Base-by-base conservation (phyloP, 805 yeast species). In the Teunomyces tritomae region DNA sequence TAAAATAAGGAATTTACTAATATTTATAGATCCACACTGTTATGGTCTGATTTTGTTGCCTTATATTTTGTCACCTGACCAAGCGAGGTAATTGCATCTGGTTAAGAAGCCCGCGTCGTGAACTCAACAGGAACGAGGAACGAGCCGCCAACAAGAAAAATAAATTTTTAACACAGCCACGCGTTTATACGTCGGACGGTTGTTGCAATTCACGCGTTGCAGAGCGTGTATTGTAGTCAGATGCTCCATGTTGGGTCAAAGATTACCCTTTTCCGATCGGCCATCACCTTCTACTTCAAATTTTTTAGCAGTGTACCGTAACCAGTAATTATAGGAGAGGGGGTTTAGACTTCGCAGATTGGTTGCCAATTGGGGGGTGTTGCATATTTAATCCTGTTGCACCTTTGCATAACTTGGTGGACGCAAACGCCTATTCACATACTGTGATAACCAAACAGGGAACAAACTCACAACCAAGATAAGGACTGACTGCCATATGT, bases 401-500 rank as follows among this genome's bases (percentile, higher is more conserved):
- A 94, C 98, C 65, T 94, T 94, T 7, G 97, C 97, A 65, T 94
- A 94, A 61, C 89, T 89, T 28, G 99, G 99, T 3, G 99, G 98
- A 56, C 90, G 81, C 48, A 94, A 65, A 51, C 74, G 82, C 53
- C 96, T 78, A 60, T 85, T 83, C 13, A 92, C 70, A 3, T 87
- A 75, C 65, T 88, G 88, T 2, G 84, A 83, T 2, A 85, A 70
- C 97, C 97, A 92, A 1, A 92, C 95, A 0, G 99, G 99, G 32
- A 89, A 66, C 48, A 92, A 72, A 5, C 96, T 85, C 3, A 88
- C 70, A 0, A 81, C 74, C 35, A 91, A 67, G 9, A 88, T 84
- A 7, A 85, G 70, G 2, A 76, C 65, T 5, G 80, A 65, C 61
- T 87, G 91, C 86, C 96, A 89, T 48, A 75, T 70, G 62, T 85